phyloP scores from a whole-genome alignment of 176 grass and related monocot genomes.

The Carex parvula region DNA sequence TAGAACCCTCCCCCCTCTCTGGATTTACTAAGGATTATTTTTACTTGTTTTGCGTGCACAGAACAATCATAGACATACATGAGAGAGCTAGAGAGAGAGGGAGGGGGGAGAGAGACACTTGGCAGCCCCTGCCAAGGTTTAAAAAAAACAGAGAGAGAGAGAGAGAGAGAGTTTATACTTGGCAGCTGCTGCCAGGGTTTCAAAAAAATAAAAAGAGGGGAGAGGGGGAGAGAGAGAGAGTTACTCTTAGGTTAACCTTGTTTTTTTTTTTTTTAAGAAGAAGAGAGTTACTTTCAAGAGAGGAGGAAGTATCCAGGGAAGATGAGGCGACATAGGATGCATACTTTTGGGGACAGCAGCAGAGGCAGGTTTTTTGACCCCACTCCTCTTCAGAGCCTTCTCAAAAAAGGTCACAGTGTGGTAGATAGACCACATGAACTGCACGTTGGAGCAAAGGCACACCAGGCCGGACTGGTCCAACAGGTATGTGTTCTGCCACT shows the following conservation, averaged over 20 bases:
- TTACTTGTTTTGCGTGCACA: background rate
- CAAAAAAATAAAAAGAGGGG: too few relatives aligned
- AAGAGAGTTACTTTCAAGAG: constrained; percentile 64
- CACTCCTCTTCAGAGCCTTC: constrained; percentile 88
- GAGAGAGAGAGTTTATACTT: too few relatives aligned
- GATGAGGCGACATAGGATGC: constrained; percentile 87
- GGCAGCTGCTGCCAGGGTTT: too few relatives aligned
- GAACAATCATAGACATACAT: background rate
- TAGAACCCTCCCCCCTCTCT: background rate
- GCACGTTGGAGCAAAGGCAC: constrained; percentile 45
- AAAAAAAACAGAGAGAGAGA: too few relatives aligned
- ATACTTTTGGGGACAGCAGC: constrained; percentile 43
- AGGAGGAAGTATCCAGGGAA: constrained; percentile 93
- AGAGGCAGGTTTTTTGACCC: constrained; percentile 57
- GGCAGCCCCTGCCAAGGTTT: too few relatives aligned
- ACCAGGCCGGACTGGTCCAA: constrained; percentile 68
- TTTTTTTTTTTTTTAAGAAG: background rate
- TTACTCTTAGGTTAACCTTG: too few relatives aligned
- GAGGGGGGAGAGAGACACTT: too few relatives aligned
- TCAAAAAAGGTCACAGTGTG: constrained; percentile 94
- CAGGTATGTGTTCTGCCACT: constrained; percentile 96
- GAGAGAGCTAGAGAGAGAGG: background rate
- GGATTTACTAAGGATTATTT: background rate
- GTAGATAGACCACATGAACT: constrained; percentile 98
- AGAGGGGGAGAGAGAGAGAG: too few relatives aligned